These are phyloP conservation scores for Shiraia bambusicola DNA, from an alignment of 2,329 filamentous ascomycete genomes.

Conservation along the genomic window DNA sequence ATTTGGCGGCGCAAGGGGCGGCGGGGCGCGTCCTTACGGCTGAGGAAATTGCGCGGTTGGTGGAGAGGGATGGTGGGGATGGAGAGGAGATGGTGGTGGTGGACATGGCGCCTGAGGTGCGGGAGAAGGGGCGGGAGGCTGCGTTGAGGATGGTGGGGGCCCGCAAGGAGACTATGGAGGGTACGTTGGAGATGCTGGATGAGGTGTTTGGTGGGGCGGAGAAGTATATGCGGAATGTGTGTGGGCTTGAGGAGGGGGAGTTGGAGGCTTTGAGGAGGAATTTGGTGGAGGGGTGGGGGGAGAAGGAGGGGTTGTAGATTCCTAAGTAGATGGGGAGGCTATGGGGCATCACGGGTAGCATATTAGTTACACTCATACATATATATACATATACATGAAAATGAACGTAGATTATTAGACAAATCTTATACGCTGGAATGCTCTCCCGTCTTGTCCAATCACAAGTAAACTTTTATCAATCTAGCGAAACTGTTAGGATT, in stretches of 20 bases:
- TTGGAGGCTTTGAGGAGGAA: slow-evolving; percentile 51
- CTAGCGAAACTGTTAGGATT: no score
- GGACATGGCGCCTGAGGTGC: slow-evolving; percentile 43
- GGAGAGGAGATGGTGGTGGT: slow-evolving; percentile 28
- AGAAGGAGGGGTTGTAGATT: slow-evolving; percentile 1
- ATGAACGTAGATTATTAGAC: no score
- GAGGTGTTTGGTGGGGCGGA: slow-evolving; percentile 64
- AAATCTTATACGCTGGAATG: no score
- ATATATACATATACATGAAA: no score
- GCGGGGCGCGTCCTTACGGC: slow-evolving; percentile 42
- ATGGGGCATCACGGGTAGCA: no score
- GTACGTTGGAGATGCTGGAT: slow-evolving; percentile 57
- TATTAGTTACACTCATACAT: no score
- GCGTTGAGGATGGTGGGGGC: slow-evolving; percentile 42
- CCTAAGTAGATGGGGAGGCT: no score
- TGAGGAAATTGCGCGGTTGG: slow-evolving; percentile 53
- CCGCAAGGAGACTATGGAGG: slow-evolving; percentile 54
- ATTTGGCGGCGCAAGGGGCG: slow-evolving; percentile 15
- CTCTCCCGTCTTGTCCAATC: no score
- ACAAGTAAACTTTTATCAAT: no score
- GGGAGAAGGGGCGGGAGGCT: slow-evolving; percentile 26
- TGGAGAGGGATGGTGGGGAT: slow-evolving; percentile 28
- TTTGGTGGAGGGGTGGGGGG: slow-evolving; percentile 17
- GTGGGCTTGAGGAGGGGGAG: slow-evolving; percentile 59
- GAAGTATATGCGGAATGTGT: slow-evolving; percentile 60